A percentile compares a stretch with the other conserved stretches of the same genome.
phyloP scores from a whole-genome alignment of 768 basidiomycete species.

The Rhodocollybia butyracea region DNA sequence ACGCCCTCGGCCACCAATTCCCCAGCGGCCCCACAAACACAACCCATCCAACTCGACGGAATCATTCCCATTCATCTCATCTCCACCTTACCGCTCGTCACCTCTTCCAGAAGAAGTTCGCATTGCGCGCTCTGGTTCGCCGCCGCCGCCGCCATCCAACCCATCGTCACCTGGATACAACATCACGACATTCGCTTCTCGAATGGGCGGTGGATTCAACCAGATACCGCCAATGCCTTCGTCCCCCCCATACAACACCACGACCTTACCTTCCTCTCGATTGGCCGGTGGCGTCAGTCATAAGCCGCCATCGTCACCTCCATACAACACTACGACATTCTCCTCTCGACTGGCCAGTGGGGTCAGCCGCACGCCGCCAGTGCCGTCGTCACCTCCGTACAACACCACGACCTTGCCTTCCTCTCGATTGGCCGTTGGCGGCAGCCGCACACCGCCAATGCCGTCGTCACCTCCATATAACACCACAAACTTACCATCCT shows the following conservation, averaged over 20 bases:
- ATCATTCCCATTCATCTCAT: conserved; percentile 6
- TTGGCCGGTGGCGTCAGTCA: too few species aligned
- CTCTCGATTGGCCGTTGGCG: too few species aligned
- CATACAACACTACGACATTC: too few species aligned
- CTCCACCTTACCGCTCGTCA: conserved; percentile 7
- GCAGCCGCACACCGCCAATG: too few species aligned
- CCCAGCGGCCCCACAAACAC: neutral
- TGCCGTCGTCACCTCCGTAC: too few species aligned
- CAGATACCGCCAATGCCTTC: neutral
- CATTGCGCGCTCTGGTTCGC: neutral
- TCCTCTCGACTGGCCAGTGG: too few species aligned
- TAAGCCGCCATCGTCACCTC: too few species aligned
- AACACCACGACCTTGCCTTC: too few species aligned
- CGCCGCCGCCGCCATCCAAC: neutral
- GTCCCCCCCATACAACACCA: neutral
- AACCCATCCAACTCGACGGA: neutral
- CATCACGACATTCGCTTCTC: neutral
- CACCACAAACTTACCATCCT: too few species aligned
- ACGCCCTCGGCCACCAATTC: neutral
- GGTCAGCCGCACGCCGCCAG: too few species aligned
- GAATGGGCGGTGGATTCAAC: neutral
- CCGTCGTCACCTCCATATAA: too few species aligned
- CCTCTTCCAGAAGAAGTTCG: conserved; percentile 7
- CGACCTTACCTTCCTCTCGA: too few species aligned
- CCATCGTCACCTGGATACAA: neutral